A percentile compares a stretch with the other conserved stretches of the same genome.
Conservation (phyloP, 2,329 filamentous ascomycete species). For the Verticillium nubilum region DNA sequence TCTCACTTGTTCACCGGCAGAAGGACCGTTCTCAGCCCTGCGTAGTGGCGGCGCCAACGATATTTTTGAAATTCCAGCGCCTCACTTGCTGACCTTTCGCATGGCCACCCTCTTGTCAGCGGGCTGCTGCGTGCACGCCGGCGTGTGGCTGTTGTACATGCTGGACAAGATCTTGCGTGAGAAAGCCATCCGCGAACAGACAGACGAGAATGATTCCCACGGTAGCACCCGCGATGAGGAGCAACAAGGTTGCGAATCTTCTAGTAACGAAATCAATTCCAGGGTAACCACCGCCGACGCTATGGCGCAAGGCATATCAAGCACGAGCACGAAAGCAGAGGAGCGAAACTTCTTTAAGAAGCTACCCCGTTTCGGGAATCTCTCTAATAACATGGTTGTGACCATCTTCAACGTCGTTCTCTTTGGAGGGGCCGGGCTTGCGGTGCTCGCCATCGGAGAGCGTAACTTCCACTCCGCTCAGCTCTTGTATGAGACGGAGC, state of each 20-base stretch:
- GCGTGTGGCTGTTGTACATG: conserved; percentile 56
- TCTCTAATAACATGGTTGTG: conserved; percentile 42
- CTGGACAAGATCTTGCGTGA: conserved; percentile 54
- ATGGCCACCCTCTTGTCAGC: conserved; percentile 56
- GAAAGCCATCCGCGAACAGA: conserved; percentile 22
- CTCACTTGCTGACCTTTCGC: conserved; percentile 49
- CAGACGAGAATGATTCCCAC: conserved; percentile 40
- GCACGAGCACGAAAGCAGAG: no score
- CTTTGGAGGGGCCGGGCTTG: conserved; percentile 52
- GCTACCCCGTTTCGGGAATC: conserved; percentile 23
- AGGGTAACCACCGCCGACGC: no score
- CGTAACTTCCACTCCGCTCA: conserved; percentile 56
- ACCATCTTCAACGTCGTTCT: conserved; percentile 47
- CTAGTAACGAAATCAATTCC: no score
- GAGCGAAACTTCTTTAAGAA: no score
- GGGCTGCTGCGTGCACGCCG: conserved; percentile 59
- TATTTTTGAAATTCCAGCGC: conserved; percentile 58
- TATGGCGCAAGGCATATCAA: no score
- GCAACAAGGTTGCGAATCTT: conserved; percentile 50
- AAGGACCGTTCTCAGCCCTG: conserved; percentile 49
- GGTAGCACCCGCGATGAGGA: no score
- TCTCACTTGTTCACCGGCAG: conserved; percentile 36
- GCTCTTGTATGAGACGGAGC: conserved; percentile 55
- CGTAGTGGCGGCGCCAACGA: conserved; percentile 50
- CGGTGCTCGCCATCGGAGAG: conserved; percentile 57